These are phyloP conservation scores for Nyssa sinensis DNA, from an alignment of 148 eudicot species.

Conservation along the genomic window DNA sequence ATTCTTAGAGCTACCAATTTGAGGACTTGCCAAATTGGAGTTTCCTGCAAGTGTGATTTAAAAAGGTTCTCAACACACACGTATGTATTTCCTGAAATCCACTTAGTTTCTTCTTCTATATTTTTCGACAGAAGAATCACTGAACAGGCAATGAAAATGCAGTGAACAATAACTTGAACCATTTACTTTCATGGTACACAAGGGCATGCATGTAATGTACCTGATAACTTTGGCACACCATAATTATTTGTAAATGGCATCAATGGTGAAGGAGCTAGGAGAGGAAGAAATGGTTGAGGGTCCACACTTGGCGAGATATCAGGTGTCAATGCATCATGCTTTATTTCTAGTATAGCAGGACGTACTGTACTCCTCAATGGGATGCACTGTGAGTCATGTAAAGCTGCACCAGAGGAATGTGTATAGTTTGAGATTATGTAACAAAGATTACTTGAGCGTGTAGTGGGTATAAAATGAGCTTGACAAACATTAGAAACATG, in stretches of 20 bases:
- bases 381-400: slow-evolving; percentile 12
- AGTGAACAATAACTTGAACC: not conserved
- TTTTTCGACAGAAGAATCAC: not conserved
- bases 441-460: too few species aligned
- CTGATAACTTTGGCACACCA: slow-evolving; percentile 28
- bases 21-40: too few species aligned
- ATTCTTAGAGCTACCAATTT: too few species aligned
- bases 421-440: not conserved
- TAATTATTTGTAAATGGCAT: slow-evolving; percentile 25
- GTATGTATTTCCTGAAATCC: not conserved
- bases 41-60: not conserved
- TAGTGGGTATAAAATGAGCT: not conserved
- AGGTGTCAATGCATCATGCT: slow-evolving; percentile 4
- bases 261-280: slow-evolving; percentile 32
- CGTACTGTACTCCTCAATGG: not conserved
- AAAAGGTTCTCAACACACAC: not conserved
- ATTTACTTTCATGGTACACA: not conserved
- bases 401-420: slow-evolving; percentile 7
- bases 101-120: not conserved
- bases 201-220: slow-evolving; percentile 13
- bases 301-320: slow-evolving; percentile 15
- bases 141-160: not conserved
- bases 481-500: not conserved
- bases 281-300: slow-evolving; percentile 30
- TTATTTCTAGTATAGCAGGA: not conserved